These are phyloP conservation scores for Ganoderma lingzhi DNA, from an alignment of 1,284 basidiomycete species.

Conservation along the genomic window DNA sequence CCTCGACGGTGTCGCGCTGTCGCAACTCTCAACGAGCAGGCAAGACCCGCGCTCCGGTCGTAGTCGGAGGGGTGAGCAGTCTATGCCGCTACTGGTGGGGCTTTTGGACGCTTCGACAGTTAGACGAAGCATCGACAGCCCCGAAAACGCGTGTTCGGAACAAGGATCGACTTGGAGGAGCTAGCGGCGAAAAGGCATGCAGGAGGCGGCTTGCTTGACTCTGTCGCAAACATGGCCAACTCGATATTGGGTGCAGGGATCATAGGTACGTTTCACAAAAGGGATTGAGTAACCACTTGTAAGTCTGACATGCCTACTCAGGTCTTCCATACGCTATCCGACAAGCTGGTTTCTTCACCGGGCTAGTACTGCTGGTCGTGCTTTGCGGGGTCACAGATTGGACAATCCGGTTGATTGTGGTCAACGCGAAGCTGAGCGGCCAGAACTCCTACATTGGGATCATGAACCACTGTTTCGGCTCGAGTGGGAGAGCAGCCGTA, in stretches of 20 bases:
- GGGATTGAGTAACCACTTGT: not conserved
- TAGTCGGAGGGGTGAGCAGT: constrained; percentile 53
- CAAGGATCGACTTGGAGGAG: constrained; percentile 65
- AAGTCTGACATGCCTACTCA: constrained; percentile 39
- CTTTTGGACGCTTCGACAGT: constrained; percentile 70
- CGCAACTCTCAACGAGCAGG: constrained; percentile 45
- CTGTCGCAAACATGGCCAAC: constrained; percentile 95
- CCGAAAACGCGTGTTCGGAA: constrained; percentile 43
- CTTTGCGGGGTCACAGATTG: constrained; percentile 93
- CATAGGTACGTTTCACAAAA: constrained; percentile 66
- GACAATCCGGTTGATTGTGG: constrained; percentile 96
- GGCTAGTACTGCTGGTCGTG: constrained; percentile 81
- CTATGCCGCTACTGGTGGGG: constrained; percentile 80
- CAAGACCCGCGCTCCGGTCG: constrained; percentile 46
- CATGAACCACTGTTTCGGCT: constrained; percentile 95
- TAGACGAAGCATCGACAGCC: constrained; percentile 59
- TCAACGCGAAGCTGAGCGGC: constrained; percentile 97
- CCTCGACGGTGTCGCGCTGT: constrained; percentile 64
- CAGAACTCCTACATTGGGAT: constrained; percentile 95
- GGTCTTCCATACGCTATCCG: constrained; percentile 92
- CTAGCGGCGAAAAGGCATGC: constrained; percentile 70
- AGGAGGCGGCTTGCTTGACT: constrained; percentile 85
- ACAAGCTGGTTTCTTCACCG: constrained; percentile 93
- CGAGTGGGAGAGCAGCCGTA: constrained; percentile 88
- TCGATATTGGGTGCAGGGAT: constrained; percentile 96